Percentiles rank a stretch among this genome's conserved stretches.
phyloP scores from a whole-genome alignment of 2,329 filamentous ascomycete genomes.

The Didymella pomorum region DNA sequence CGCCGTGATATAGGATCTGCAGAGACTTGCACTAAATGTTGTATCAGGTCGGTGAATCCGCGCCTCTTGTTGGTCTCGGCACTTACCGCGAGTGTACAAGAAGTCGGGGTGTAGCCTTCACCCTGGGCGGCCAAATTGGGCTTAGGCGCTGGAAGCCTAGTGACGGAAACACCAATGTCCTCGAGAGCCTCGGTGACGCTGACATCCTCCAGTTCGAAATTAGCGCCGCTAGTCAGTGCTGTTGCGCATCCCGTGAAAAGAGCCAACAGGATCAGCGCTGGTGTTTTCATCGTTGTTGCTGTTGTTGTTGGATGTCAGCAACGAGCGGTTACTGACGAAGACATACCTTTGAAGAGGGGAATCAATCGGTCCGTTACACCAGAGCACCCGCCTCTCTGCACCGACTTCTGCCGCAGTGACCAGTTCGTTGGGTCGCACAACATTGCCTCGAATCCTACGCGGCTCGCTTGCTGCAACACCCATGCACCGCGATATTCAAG shows the following conservation, averaged over 20 bases:
- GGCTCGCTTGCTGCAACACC: not conserved
- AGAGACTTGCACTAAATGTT: conserved; percentile 33
- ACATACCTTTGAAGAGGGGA: not conserved
- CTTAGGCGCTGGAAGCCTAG: not conserved
- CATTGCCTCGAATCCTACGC: not conserved
- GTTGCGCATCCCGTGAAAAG: not conserved
- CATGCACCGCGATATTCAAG: not conserved
- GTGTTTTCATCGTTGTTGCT: not conserved
- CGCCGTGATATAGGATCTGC: conserved; percentile 31
- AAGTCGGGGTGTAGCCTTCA: not conserved
- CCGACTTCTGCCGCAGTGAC: not conserved
- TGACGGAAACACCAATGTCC: not conserved
- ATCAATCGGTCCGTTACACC: not conserved
- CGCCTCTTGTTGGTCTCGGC: not conserved
- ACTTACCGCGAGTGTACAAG: not conserved
- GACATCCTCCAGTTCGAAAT: not conserved
- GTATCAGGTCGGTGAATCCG: not conserved
- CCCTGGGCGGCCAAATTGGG: not conserved
- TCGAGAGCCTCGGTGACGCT: not conserved
- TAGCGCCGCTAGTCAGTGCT: not conserved
- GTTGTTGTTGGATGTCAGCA: not conserved
- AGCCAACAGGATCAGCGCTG: not conserved
- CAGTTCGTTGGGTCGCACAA: not conserved
- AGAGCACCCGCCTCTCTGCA: not conserved
- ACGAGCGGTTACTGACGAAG: not conserved